Base-by-base conservation (phyloP, 345 rosid genomes). In the Acer negundo region DNA sequence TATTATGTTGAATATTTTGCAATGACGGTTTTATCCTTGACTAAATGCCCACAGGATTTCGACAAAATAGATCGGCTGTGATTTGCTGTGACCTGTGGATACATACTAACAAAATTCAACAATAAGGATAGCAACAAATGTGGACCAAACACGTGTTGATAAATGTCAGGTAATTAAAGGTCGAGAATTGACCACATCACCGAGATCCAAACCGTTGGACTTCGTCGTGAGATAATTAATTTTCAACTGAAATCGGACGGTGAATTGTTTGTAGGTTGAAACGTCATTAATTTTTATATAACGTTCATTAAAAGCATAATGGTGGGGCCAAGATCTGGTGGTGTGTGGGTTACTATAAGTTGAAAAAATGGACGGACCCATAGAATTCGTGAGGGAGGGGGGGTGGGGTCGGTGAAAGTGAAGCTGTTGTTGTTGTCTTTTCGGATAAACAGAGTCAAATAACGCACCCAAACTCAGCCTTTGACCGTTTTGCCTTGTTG, bases 11-110 rank as follows among this genome's bases (percentile, higher is more conserved):
- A 62, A 71, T 59, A 11, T 22, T 12, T 59, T 22, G 7, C 28
- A 70, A 65, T 66, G 73, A 49, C 74, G 31, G 26, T 76, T 63
- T 35, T 59, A n/a, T 31, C 83, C 80, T 72, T 76, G 74, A 76
- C 83, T 19, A 13, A 40, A 13, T 11, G 72, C 72, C 59, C 72
- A 59, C 74, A 3, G 42, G 11, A 47, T 70, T 8, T 26, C 6
- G 59, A 69, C 58, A 69, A 22, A 22, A 46, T 9, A 42, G n/a
- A 58, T 10, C 22, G 20, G 73, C 40, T 78, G 81, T 73, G 53
- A 28, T 56, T 66, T 28, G 67, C 44, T 66, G 62, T 66, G 49
- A 42, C 11, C 38, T 35, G 38, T 35, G 31, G 31, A 28, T 28
- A 6, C 35, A 53, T 12, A 53, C 16, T 55, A 11, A 19, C 51